A percentile compares a stretch with the other conserved stretches of the same genome.
Conservation (phyloP, 1,284 basidiomycete genomes). For the Papiliotrema fonsecae region DNA sequence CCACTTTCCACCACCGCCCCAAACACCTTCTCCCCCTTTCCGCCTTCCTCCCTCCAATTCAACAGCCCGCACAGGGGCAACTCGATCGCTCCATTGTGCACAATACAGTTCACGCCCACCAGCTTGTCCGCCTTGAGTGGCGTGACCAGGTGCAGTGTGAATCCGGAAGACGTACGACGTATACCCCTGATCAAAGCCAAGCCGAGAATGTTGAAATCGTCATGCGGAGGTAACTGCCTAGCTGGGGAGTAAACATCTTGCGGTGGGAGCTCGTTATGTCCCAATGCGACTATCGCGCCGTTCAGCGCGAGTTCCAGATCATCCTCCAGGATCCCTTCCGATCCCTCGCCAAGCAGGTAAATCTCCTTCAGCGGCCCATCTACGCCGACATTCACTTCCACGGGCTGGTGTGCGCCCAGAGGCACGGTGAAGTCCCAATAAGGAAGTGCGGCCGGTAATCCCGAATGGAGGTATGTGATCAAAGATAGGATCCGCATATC, state of each 20-base stretch:
- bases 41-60: constrained; percentile 54
- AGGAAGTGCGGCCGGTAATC: constrained; percentile 3
- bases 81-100: constrained; percentile 77
- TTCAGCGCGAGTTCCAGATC: constrained; percentile 71
- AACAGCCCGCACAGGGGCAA: constrained; percentile 82
- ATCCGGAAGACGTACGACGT: constrained; percentile 39
- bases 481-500: constrained; percentile 69
- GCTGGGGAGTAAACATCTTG: constrained; percentile 56
- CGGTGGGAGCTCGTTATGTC: not conserved
- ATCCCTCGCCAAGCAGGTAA: constrained; percentile 63
- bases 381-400: constrained; percentile 57
- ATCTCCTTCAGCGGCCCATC: constrained; percentile 57
- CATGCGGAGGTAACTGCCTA: constrained; percentile 54
- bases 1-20: constrained; percentile 55
- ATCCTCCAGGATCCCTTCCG: constrained; percentile 64
- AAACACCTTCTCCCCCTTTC: constrained; percentile 32
- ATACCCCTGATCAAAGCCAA: constrained; percentile 68
- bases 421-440: constrained; percentile 67
- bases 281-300: constrained; percentile 65
- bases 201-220: constrained; percentile 60
- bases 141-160: constrained; percentile 61
- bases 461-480: constrained; percentile 75
- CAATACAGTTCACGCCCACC: constrained; percentile 52
- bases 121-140: constrained; percentile 59
- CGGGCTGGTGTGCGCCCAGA: constrained; percentile 64